These are phyloP conservation scores for Climacium dendroides DNA, from an alignment of 225 moss, liverwort and hornwort species.

Conservation along the genomic window DNA sequence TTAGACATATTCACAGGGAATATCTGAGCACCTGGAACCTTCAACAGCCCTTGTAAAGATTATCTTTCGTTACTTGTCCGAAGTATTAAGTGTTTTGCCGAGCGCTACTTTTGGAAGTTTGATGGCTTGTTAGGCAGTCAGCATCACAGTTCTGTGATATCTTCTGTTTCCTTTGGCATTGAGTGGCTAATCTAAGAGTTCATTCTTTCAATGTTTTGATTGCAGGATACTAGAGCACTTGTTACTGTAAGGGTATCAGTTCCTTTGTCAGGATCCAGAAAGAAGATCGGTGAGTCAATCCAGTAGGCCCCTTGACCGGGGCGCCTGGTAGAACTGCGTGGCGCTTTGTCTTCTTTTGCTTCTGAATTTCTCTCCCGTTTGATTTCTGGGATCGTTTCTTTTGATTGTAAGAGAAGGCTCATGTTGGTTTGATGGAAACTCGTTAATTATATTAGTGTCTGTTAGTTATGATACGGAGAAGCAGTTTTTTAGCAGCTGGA, in stretches of 20 bases:
- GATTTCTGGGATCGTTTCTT: background rate
- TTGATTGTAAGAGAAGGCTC: background rate
- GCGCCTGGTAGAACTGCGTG: background rate
- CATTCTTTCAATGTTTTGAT: background rate
- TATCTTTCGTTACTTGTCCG: background rate
- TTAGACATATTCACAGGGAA: background rate
- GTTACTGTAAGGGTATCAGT: constrained; percentile 7
- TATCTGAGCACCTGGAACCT: background rate
- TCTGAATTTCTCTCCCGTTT: background rate
- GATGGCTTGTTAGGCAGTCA: background rate
- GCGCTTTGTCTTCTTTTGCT: background rate
- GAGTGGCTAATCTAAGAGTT: background rate
- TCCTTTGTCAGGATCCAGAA: background rate
- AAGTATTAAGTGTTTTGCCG: background rate
- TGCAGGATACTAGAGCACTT: constrained; percentile 19
- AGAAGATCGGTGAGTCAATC: constrained; percentile 10
- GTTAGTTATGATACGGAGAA: background rate
- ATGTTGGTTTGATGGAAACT: background rate
- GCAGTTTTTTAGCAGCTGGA: background rate
- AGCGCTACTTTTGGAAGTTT: background rate
- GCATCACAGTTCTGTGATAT: background rate
- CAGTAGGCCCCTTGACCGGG: background rate
- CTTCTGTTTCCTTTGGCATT: background rate
- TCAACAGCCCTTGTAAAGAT: background rate
- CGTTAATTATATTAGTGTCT: background rate